Evolutionary conservation across 257 asterid genomes (phyloP).

Genomic region (Cinchona pubescens): DNA sequence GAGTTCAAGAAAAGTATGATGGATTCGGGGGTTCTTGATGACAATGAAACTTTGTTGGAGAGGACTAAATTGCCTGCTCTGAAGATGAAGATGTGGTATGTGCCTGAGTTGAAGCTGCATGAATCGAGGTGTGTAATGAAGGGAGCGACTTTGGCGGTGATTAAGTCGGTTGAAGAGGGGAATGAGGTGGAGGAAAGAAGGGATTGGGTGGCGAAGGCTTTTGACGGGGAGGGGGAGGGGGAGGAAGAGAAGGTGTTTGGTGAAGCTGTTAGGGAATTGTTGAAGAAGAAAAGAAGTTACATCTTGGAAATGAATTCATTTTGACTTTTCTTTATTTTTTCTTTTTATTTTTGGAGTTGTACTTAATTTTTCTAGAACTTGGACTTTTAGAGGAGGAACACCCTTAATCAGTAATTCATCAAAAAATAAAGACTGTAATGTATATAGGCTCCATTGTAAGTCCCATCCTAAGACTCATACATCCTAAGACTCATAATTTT

Average conservation of each 20-base stretch:
- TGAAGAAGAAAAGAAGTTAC: slow-evolving; percentile 53
- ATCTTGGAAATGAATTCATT: slow-evolving; percentile 67
- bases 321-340: slow-evolving; percentile 21
- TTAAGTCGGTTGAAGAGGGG: slow-evolving; percentile 43
- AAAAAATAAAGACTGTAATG: no score
- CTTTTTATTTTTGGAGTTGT: no score
- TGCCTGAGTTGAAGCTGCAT: slow-evolving; percentile 53
- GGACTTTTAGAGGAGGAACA: not conserved
- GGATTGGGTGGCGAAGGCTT: slow-evolving; percentile 41
- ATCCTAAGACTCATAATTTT: no score
- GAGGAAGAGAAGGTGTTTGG: slow-evolving; percentile 29
- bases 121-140: slow-evolving; percentile 49
- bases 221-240: slow-evolving; percentile 33
- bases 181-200: slow-evolving; percentile 25
- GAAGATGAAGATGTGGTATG: slow-evolving; percentile 75
- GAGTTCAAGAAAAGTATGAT: slow-evolving; percentile 31
- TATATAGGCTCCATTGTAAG: no score
- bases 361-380: not conserved
- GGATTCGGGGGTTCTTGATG: slow-evolving; percentile 8
- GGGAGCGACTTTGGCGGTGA: slow-evolving; percentile 65
- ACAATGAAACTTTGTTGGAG: slow-evolving; percentile 13
- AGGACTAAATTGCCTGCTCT: slow-evolving; percentile 55
- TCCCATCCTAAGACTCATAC: no score
- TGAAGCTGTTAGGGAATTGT: slow-evolving; percentile 49
- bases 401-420: no score